Conservation (phyloP, 1,284 basidiomycete genomes). For the Ustilago vetiveriae region DNA sequence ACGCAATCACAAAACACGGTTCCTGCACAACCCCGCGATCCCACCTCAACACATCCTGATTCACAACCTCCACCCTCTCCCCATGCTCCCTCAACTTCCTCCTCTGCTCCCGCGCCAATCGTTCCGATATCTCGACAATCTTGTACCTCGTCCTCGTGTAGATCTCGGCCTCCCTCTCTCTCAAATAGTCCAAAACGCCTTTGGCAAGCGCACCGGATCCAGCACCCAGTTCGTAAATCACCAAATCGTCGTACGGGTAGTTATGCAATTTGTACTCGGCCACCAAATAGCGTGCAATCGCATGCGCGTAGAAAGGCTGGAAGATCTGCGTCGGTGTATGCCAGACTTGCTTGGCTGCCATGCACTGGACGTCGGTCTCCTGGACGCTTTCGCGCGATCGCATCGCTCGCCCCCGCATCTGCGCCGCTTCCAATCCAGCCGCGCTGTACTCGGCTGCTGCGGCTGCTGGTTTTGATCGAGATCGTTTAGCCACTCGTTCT, state of each 20-base stretch:
- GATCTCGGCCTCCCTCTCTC: slow-evolving; percentile 83
- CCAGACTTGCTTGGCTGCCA: slow-evolving; percentile 87
- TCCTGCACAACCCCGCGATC: slow-evolving; percentile 74
- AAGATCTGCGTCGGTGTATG: slow-evolving; percentile 98
- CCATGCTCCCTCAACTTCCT: slow-evolving; percentile 50
- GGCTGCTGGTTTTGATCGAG: neutral
- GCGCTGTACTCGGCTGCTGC: slow-evolving; percentile 33
- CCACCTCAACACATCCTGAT: slow-evolving; percentile 91
- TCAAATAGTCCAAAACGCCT: slow-evolving; percentile 85
- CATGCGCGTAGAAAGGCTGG: slow-evolving; percentile 95
- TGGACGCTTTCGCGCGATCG: slow-evolving; percentile 34
- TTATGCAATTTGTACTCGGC: slow-evolving; percentile 89
- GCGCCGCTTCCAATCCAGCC: slow-evolving; percentile 49
- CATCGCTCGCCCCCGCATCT: slow-evolving; percentile 56
- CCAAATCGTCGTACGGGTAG: slow-evolving; percentile 92
- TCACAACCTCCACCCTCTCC: slow-evolving; percentile 74
- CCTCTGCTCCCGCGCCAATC: slow-evolving; percentile 79
- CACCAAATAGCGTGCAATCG: slow-evolving; percentile 86
- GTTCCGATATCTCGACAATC: slow-evolving; percentile 90
- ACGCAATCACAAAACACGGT: slow-evolving; percentile 90
- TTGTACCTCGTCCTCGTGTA: slow-evolving; percentile 88
- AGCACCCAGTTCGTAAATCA: slow-evolving; percentile 96
- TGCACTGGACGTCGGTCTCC: slow-evolving; percentile 61
- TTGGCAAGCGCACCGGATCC: slow-evolving; percentile 93
- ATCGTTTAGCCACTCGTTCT: slow-evolving; percentile 14